Conservation (phyloP, 116 monocot genomes). For the Cymodocea nodosa region DNA sequence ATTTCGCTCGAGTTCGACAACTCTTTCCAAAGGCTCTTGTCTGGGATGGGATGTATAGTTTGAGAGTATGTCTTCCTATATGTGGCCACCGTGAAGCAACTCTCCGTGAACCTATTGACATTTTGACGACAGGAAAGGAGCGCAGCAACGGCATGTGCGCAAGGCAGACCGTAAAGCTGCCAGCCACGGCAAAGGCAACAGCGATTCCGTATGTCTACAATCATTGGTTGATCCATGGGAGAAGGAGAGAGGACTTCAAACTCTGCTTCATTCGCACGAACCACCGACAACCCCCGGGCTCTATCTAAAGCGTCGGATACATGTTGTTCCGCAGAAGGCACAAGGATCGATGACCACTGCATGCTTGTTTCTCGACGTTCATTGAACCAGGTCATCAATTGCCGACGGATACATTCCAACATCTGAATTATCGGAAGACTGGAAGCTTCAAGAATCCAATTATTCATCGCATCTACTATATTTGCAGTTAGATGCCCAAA, state of each 20-base stretch:
- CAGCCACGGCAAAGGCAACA: conserved; percentile 87
- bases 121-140: conserved; percentile 78
- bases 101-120: conserved; percentile 89
- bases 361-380: conserved; percentile 84
- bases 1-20: conserved; percentile 11
- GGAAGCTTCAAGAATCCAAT: conserved; percentile 86
- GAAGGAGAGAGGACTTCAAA: conserved; percentile 63
- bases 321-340: conserved; percentile 66
- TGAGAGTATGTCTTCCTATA: conserved; percentile 91
- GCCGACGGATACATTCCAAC: conserved; percentile 86
- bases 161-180: conserved; percentile 93
- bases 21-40: conserved; percentile 83
- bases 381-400: conserved; percentile 98
- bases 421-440: conserved; percentile 88
- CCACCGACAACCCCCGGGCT: conserved; percentile 54
- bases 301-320: conserved; percentile 69
- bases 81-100: conserved; percentile 83
- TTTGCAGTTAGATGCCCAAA: conserved; percentile 84
- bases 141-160: conserved; percentile 86
- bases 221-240: conserved; percentile 58
- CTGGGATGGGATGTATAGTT: conserved; percentile 94
- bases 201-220: conserved; percentile 91
- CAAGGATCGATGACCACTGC: conserved; percentile 74
- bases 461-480: conserved; percentile 60
- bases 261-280: conserved; percentile 78